Conservation (phyloP, 768 basidiomycete genomes). For the Mycena leptocephala region DNA sequence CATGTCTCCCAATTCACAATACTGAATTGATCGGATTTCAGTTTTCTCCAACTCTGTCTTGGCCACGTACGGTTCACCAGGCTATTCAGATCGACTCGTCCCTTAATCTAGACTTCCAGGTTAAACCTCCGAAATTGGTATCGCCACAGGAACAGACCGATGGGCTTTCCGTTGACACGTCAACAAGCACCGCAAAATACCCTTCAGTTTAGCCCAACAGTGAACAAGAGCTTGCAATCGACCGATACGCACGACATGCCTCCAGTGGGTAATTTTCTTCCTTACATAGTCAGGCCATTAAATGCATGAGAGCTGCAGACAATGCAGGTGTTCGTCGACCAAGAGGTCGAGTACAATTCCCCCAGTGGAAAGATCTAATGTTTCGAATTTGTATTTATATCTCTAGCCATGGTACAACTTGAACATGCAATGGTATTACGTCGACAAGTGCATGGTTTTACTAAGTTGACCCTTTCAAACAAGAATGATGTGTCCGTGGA, state of each 20-base stretch:
- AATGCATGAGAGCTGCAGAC: background rate
- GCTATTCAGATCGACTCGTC: background rate
- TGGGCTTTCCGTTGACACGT: slow-evolving; percentile 17
- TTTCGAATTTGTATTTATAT: background rate
- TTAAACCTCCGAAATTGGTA: slow-evolving; percentile 29
- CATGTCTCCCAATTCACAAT: background rate
- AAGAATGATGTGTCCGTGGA: background rate
- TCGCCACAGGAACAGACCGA: slow-evolving; percentile 10
- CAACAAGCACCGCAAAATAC: background rate
- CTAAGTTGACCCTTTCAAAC: background rate
- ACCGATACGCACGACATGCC: background rate
- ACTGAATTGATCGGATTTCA: background rate
- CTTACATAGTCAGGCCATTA: background rate
- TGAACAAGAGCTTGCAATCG: background rate
- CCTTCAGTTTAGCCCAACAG: background rate
- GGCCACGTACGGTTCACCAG: slow-evolving; percentile 14
- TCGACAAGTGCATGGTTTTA: background rate
- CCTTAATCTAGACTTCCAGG: slow-evolving; percentile 1
- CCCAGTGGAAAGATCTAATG: background rate
- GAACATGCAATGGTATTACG: background rate
- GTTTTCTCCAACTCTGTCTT: slow-evolving; percentile 25
- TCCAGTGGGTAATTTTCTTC: background rate
- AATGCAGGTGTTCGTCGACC: slow-evolving; percentile 29
- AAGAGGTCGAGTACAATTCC: slow-evolving; percentile 23
- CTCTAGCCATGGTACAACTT: background rate